Percentiles rank a stretch among this genome's conserved stretches.
Conservation (phyloP, 345 rosid genomes). For the Lumnitzera racemosa region DNA sequence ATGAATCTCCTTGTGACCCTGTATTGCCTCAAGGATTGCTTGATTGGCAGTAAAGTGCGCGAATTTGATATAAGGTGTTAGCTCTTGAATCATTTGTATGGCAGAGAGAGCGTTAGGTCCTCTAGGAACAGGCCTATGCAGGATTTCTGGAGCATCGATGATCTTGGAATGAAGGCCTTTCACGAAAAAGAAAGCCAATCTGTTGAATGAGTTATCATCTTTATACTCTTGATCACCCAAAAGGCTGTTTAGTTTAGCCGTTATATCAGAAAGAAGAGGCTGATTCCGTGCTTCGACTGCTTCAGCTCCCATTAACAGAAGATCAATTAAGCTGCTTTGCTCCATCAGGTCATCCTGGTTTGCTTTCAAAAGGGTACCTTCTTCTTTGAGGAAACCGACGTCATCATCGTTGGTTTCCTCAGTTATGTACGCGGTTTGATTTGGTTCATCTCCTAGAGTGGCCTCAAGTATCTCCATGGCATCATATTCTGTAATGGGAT, state of each 20-base stretch:
- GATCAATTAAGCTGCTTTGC: conserved; percentile 12
- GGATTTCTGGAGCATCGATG: not conserved
- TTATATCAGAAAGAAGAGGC: conserved; percentile 11
- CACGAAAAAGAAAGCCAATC: conserved; percentile 21
- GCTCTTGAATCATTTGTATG: conserved; percentile 19
- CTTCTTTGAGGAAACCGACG: not conserved
- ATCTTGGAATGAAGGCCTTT: conserved; percentile 17
- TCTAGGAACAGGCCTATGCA: not conserved
- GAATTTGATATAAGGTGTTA: conserved; percentile 19
- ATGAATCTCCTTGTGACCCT: conserved; percentile 10
- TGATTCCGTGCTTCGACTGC: conserved; percentile 23
- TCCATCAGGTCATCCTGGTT: conserved; percentile 11
- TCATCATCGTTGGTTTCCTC: conserved; percentile 3
- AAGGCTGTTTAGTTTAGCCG: conserved; percentile 9
- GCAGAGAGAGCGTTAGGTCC: conserved; percentile 6
- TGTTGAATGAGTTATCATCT: conserved; percentile 5
- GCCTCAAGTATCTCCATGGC: not conserved
- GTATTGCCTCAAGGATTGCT: conserved; percentile 20
- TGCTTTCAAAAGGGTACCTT: not conserved
- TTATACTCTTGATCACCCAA: conserved; percentile 1
- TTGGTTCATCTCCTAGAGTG: too few relatives aligned
- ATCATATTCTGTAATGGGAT: too few relatives aligned
- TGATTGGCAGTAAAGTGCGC: conserved; percentile 24
- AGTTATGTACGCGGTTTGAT: too few relatives aligned
- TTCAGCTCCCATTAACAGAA: conserved; percentile 25